Evolutionary conservation across 345 rosid species (phyloP).

Genomic region (Eucalyptus curtisii): DNA sequence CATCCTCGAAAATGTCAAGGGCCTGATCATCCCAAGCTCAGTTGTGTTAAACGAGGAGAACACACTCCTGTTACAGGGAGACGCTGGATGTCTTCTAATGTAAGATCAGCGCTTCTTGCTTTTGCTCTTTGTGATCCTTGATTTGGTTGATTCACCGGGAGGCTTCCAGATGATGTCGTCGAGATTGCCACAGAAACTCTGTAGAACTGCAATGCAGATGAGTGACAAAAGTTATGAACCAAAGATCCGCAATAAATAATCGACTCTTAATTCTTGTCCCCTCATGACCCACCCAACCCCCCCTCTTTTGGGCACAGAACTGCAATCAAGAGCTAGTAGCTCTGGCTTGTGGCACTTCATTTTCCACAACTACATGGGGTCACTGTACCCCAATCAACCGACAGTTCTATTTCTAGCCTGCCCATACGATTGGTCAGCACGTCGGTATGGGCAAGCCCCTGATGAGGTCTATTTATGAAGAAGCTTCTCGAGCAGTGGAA

Average conservation of each 20-base stretch:
- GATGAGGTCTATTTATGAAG: not conserved
- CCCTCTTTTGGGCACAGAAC: not conserved
- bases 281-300: not conserved
- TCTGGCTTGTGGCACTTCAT: not conserved
- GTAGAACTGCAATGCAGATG: conserved; percentile 54
- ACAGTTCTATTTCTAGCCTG: not conserved
- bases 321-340: not conserved
- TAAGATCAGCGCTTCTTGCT: conserved; percentile 45
- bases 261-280: not conserved
- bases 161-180: conserved; percentile 96
- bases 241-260: not conserved
- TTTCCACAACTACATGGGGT: not conserved
- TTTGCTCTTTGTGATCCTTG: conserved; percentile 44
- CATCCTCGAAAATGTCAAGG: not conserved
- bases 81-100: not conserved
- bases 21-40: not conserved
- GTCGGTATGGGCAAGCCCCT: not conserved
- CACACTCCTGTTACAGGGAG: not conserved
- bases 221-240: not conserved
- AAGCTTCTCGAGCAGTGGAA: not conserved
- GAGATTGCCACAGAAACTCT: conserved; percentile 72
- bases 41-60: not conserved
- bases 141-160: conserved; percentile 42
- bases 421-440: not conserved
- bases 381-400: not conserved